Evolutionary conservation across 768 basidiomycete genomes (phyloP), one percentile per base, ranked within the genome.

Genomic region (Calvatia gigantea): DNA sequence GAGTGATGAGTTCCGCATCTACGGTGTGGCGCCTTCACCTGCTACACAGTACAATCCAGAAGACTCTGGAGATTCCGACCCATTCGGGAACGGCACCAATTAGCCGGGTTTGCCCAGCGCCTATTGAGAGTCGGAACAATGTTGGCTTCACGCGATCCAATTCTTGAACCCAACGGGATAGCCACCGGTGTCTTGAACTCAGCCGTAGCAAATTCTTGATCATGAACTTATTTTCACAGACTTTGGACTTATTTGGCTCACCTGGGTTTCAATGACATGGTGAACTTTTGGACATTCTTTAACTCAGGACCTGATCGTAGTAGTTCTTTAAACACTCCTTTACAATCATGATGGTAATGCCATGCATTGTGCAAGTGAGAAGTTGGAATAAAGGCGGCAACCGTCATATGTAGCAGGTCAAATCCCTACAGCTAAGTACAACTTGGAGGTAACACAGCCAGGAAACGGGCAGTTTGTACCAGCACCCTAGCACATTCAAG

Each of bases 1-100:
- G 52, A 77, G 76, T 60, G 67, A 67, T 6, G 52, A 56, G 12
- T 79, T 79, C 66, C 67, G 66, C 17, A 71, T 78, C 57, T 51
- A 54, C 41, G 43, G 57, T 21, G 23, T 44, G 7, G 9, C 6
- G 5, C 17, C 32, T 23, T 35, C 41, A 11, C 51, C 17, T 19
- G 45, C 38, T 7, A 17, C 3, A 9, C 17, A 32, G 9, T n/a
- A 21, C 2, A 33, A 1, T 32, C 23, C 46, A 14, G 14, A 31
- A 17, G 19, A 29, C 21, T 15, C 43, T n/a, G 23, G 27, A 3
- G n/a, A 23, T 32, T 47, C 46, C 31, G 14, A 25, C 41, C 23
- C 41, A 25, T 23, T 33, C n/a, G 46, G 46, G 9, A n/a, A 32
- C 11, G n/a, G 19, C n/a, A 33, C 14, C 23, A 15, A 23, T 12